Conservation (phyloP, 257 asterid genomes). For the Solanum arcanum region DNA sequence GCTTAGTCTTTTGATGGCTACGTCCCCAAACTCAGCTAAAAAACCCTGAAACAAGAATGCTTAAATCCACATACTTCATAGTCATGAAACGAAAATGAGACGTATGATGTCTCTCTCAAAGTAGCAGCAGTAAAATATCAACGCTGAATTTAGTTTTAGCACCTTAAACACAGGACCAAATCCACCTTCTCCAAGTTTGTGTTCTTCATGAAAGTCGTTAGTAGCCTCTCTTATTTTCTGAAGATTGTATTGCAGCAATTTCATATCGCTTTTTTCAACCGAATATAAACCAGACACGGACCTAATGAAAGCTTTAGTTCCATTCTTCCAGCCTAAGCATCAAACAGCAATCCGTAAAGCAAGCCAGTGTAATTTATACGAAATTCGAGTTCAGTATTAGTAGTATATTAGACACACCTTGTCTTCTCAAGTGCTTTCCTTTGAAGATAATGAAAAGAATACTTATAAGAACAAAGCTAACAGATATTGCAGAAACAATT, state of each 20-base stretch:
- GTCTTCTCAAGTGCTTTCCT: not conserved
- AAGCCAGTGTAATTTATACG: not conserved
- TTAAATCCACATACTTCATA: not conserved
- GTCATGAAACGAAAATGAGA: not conserved
- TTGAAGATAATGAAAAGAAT: not conserved
- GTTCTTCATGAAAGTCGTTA: not conserved
- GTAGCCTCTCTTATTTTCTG: slow-evolving; percentile 1
- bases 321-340: not conserved
- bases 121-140: not conserved
- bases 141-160: not conserved
- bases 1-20: slow-evolving; percentile 22
- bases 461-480: not conserved
- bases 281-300: not conserved
- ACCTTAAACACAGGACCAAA: slow-evolving; percentile 12
- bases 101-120: not conserved
- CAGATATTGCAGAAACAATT: not conserved
- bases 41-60: slow-evolving; percentile 1
- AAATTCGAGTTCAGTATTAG: not conserved
- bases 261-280: not conserved
- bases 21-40: not conserved
- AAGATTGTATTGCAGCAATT: not conserved
- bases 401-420: not conserved
- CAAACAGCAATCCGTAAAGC: not conserved
- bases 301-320: not conserved
- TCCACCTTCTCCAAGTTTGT: slow-evolving; percentile 11